Percentiles rank a stretch among this genome's conserved stretches.
These are phyloP conservation scores for Suillus subaureus DNA, from an alignment of 768 basidiomycete species.

Conservation along the genomic window DNA sequence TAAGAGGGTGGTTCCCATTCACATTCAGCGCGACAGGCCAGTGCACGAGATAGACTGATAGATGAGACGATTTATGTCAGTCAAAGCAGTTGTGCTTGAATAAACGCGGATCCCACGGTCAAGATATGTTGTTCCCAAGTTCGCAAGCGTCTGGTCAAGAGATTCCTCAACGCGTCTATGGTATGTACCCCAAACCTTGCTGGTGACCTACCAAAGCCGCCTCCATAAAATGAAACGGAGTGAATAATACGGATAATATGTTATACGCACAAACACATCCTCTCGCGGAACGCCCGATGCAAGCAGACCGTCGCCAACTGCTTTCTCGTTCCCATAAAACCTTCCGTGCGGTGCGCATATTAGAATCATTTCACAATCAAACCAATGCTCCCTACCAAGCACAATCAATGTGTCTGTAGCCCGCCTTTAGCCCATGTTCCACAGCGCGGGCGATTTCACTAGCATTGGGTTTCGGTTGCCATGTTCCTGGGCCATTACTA, in stretches of 20 bases:
- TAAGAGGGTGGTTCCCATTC: conserved; percentile 59
- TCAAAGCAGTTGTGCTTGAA: neutral
- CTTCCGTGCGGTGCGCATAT: conserved; percentile 25
- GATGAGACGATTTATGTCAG: neutral
- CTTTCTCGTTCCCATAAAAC: conserved; percentile 77
- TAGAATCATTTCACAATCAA: neutral
- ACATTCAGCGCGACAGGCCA: conserved; percentile 79
- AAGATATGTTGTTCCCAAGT: conserved; percentile 81
- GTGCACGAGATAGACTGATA: conserved; percentile 65
- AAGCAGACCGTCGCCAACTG: conserved; percentile 80
- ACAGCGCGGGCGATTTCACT: conserved; percentile 67
- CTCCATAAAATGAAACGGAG: conserved; percentile 14
- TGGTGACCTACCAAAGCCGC: conserved; percentile 43
- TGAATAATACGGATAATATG: neutral
- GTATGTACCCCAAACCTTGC: conserved; percentile 70
- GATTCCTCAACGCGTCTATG: conserved; percentile 73
- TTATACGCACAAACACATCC: conserved; percentile 60
- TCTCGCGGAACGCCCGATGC: conserved; percentile 75
- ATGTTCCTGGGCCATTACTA: conserved; percentile 59
- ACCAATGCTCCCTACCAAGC: conserved; percentile 42
- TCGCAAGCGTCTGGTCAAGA: conserved; percentile 73
- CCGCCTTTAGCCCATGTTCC: conserved; percentile 69
- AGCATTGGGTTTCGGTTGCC: conserved; percentile 71
- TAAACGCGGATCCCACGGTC: conserved; percentile 53
- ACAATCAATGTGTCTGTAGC: conserved; percentile 79